Evolutionary conservation across 1,284 basidiomycete genomes (phyloP), one percentile per base, ranked within the genome.

Genomic region (Moniliophthora roreri): DNA sequence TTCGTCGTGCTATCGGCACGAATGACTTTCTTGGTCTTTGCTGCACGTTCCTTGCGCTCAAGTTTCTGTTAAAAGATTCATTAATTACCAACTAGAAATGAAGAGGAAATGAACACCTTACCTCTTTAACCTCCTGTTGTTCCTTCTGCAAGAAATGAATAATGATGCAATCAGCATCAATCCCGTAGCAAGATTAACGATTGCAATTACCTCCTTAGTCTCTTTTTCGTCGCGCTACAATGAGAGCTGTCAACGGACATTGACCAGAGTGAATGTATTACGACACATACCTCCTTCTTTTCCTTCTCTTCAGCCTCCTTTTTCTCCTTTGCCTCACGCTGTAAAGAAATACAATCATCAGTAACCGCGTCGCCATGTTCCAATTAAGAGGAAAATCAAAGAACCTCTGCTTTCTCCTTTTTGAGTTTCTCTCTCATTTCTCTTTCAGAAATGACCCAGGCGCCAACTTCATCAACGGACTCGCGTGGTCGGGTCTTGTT

Each of bases 401-500:
- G 18, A 61, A 74, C 89, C 81, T 91, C 89, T 46, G 87, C 90
- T 65, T 91, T 92, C 72, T 92, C 89, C 64, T 84, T 87, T 81
- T 91, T 89, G 50, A 91, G 73, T 67, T 87, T 89, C 63, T 87
- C 89, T 57, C 87, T 81, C 34, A 81, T 88, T 72, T 89, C 88
- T 54, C 90, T 85, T 66, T 92, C 90, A 63, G 85, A 79, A 55
- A 82, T 70, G 50, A 91, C 69, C 89, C 89, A 91, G 45, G 81
- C 83, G 15, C 65, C 74, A 23, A 89, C 87, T 68, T 92, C 90
- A 16, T 88, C 85, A 18, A 91, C 90, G 61, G 84, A 87, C 69
- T 92, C 87, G 52, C 80, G 77, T 26, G 89, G 90, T 24, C 90
- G 83, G 15, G 90, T 87, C 78, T 92, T 91, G 69, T 91, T 91